Conservation (phyloP, 441 rosid species). For the Populus hybrid region DNA sequence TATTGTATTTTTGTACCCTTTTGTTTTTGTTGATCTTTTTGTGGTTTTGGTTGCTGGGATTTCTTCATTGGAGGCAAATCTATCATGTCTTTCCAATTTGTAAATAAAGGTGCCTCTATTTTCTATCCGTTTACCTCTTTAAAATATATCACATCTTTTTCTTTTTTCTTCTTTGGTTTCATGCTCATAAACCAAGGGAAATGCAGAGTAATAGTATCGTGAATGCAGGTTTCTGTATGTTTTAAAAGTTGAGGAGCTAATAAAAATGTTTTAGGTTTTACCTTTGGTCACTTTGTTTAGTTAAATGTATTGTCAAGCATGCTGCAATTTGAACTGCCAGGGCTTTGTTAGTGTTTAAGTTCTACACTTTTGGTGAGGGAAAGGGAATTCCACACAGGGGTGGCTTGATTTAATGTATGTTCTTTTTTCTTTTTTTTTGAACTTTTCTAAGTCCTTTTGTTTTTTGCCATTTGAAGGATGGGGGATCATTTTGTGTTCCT, state of each 20-base stretch:
- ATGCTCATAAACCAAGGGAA: slow-evolving; percentile 5
- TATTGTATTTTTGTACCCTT: neutral
- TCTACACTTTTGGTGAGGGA: neutral
- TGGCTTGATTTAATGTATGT: slow-evolving; percentile 7
- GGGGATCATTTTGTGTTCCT: slow-evolving; percentile 68
- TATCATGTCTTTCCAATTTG: slow-evolving; percentile 14
- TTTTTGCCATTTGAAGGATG: slow-evolving; percentile 39
- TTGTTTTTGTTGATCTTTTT: neutral
- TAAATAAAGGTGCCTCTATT: slow-evolving; percentile 13
- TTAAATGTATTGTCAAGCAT: neutral
- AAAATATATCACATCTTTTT: neutral
- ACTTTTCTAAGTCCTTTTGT: neutral
- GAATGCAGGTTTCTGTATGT: neutral
- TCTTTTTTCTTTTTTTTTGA: neutral
- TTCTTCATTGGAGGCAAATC: slow-evolving; percentile 7
- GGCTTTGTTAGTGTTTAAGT: neutral
- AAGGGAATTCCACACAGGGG: slow-evolving; percentile 1
- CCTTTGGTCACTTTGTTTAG: neutral
- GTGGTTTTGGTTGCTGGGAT: slow-evolving; percentile 19
- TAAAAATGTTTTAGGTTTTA: neutral
- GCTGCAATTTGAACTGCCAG: slow-evolving; percentile 3
- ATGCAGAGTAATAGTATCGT: neutral
- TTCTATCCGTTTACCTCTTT: slow-evolving; percentile 13
- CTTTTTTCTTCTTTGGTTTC: neutral
- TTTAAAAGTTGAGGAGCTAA: neutral